Base-by-base conservation (phyloP, 495 filamentous ascomycete species). In the Cryomyces minteri region DNA sequence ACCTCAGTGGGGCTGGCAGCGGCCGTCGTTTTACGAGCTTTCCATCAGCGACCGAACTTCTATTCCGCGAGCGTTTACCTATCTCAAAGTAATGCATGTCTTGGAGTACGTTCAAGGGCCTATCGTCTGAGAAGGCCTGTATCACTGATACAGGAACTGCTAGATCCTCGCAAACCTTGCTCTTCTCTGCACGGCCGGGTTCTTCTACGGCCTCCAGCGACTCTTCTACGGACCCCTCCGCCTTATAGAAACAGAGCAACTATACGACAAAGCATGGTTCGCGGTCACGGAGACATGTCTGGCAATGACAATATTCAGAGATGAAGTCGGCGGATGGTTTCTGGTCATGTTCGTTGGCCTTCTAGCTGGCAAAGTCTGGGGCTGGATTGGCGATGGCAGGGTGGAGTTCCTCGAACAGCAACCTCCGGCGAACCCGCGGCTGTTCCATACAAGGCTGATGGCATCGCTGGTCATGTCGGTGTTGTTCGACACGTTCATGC, bases 281-380 rank as follows among this genome's bases (percentile, higher is more conserved):
- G 87, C 88, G 42, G 77, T 98, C 37, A 94, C 87, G 25, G 90
- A 98, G 60, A 96, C 90, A 51, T 88, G 84, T 60, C 71, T 98
- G 37, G 90, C 92, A 11, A 95, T 96, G 88, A 94, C 88, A n/a
- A 94, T 94, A 51, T 98, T 98, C 59, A 73, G 90, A 18, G 90
- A 94, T 45, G 84, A 94, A 58, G 73, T 96, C 32, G 92, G 93
- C 40, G 80, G 76, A 30, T 92, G 84, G 76, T 94, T 96, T 55
- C 62, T 96, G 43, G 74, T 90, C 51, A 96, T 96, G 88, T 95
- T 96, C 56, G 82, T 90, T 11, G 76, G 76, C 33, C 70, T 96
- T n/a, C 69, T 96, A 40, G 83, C 82, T 30, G 86, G 85, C 39
- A 95, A 94, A 62, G 86, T 96, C 39, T 96, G 92, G 84, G 84